Percentiles rank a stretch among this genome's conserved stretches.
phyloP scores from a whole-genome alignment of 768 basidiomycete genomes.

The Cystobasidium onofrii region DNA sequence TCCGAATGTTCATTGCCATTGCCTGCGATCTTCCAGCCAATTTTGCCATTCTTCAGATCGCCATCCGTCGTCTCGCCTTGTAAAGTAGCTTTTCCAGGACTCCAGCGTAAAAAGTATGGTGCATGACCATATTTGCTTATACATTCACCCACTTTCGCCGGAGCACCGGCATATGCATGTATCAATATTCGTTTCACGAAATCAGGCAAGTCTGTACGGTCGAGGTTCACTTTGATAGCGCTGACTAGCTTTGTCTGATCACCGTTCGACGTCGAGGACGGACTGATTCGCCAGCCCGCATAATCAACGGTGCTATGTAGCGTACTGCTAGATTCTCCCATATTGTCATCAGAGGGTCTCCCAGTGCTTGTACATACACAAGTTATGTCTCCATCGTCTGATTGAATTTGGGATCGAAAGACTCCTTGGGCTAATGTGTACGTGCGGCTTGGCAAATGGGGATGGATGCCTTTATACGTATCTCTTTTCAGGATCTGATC shows the following conservation, averaged over 20 bases:
- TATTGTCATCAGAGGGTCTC: background rate
- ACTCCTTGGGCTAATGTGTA: slow-evolving; percentile 24
- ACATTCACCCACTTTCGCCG: slow-evolving; percentile 28
- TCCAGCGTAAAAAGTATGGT: slow-evolving; percentile 28
- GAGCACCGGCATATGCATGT: slow-evolving; percentile 26
- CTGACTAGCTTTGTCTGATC: background rate
- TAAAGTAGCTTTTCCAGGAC: slow-evolving; percentile 7
- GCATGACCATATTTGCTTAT: slow-evolving; percentile 32
- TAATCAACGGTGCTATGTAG: background rate
- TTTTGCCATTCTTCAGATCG: slow-evolving; percentile 2
- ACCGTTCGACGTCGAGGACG: background rate
- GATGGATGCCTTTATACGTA: slow-evolving; percentile 36
- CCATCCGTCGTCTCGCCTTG: background rate
- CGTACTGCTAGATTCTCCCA: background rate
- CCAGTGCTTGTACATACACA: slow-evolving; percentile 13
- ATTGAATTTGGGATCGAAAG: slow-evolving; percentile 31
- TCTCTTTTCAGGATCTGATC: slow-evolving; percentile 34
- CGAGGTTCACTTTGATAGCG: background rate
- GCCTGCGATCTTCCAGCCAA: slow-evolving; percentile 2
- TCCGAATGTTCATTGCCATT: background rate
- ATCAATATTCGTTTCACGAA: slow-evolving; percentile 33
- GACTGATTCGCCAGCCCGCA: background rate
- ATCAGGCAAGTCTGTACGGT: slow-evolving; percentile 3
- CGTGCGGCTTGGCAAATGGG: slow-evolving; percentile 23
- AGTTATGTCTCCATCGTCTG: slow-evolving; percentile 28